Base-by-base conservation (phyloP, 2,329 filamentous ascomycete species). In the Arthrobotrys conoides region DNA sequence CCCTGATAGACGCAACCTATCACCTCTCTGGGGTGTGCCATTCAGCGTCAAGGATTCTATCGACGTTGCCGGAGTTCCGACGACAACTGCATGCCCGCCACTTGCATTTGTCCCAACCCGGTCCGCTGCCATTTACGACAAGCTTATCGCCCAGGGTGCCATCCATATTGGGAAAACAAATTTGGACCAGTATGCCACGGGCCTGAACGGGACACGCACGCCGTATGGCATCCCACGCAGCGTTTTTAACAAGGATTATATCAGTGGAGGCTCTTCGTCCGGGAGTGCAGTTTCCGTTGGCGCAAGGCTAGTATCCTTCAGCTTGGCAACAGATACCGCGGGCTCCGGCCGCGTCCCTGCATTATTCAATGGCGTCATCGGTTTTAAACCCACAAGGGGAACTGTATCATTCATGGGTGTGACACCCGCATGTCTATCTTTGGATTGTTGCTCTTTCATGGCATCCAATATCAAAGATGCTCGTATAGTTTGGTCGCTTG, bases 141-240 rank as follows among this genome's bases (percentile, higher is more conserved):
- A 83, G 53, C 75, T 85, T 9, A 82, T 86, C 14, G 81, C 83
- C 2, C 83, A 85, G 33, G 86, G 86, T 8, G 86, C 84, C 0
- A 81, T 87, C 1, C 85, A 86, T 66, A 83, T 87, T 9, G 86
- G 86, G 67, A 82, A 82, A 65, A 85, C 85, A 12, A 88, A 88
- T 80, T 85, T 91, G 68, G 89, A 91, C 81, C 89, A 91, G 82
- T 85, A 91, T 3, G 89, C 89, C 1, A 90, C 89, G 0, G 89
- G 89, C 0, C 85, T 91, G 1, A 88, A 87, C 12, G 89, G 89
- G 16, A 88, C 87, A 57, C 86, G 89, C 27, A 89, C 88, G 0
- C 88, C 89, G 0, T 90, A 88, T 78, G 89, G 89, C 1, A 87
- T 86, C 20, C 87, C 88, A 0, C 85, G 87, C 22, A 89, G 88